Percentiles rank a stretch among this genome's conserved stretches.
Conservation (phyloP, 768 basidiomycete species). For the Suillus decipiens region DNA sequence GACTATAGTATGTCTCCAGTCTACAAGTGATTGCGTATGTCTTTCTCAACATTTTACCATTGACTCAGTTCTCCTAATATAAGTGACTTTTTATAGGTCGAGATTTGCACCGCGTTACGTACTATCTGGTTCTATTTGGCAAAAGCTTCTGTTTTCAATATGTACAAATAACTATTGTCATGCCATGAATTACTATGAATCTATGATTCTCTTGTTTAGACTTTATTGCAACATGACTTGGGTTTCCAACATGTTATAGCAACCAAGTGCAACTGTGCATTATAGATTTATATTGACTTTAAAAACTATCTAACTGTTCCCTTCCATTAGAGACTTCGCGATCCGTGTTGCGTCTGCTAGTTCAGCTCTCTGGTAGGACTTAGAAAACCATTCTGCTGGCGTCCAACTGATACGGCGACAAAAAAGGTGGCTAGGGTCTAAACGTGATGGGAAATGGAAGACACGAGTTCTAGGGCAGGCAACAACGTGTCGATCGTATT, state of each 20-base stretch:
- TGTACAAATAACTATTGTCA: background rate
- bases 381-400: background rate
- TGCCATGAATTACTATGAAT: no score
- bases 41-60: background rate
- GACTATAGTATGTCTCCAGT: background rate
- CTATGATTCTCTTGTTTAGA: no score
- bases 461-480: background rate
- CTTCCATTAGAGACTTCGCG: background rate
- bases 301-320: background rate
- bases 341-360: background rate
- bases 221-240: background rate
- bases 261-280: no score
- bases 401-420: background rate
- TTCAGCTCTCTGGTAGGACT: background rate
- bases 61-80: background rate
- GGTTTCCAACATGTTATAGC: background rate
- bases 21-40: background rate
- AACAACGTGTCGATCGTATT: slow-evolving; percentile 7
- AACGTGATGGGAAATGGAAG: background rate
- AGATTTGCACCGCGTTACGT: no score
- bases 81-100: background rate
- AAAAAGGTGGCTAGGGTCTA: background rate
- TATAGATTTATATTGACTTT: background rate
- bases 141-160: background rate
- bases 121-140: background rate